phyloP scores from a whole-genome alignment of 2,329 filamentous ascomycete genomes.

The Cryphonectria radicalis region DNA sequence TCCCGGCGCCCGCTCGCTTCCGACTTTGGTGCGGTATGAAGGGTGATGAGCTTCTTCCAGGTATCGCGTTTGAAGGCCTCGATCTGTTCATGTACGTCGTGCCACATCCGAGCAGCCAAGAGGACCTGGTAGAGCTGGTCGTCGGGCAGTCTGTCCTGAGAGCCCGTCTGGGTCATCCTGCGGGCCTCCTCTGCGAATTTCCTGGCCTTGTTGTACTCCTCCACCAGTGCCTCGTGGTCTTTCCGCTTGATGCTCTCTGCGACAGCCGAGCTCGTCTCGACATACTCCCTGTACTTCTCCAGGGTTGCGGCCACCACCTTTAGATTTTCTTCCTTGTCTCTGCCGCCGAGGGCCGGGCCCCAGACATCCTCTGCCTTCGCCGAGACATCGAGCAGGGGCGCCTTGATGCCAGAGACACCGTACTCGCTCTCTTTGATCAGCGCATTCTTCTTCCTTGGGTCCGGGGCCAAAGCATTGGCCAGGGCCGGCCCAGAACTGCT shows the following conservation, averaged over 20 bases:
- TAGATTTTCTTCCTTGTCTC: slow-evolving; percentile 87
- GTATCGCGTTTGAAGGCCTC: slow-evolving; percentile 85
- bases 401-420: slow-evolving; percentile 85
- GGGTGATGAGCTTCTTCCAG: slow-evolving; percentile 78
- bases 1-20: slow-evolving; percentile 67
- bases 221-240: slow-evolving; percentile 86
- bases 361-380: slow-evolving; percentile 97
- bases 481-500: slow-evolving; percentile 47
- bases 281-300: slow-evolving; percentile 78
- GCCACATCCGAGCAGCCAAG: slow-evolving; percentile 91
- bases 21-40: slow-evolving; percentile 61
- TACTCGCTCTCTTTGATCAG: slow-evolving; percentile 92
- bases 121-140: slow-evolving; percentile 84
- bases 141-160: slow-evolving; percentile 66
- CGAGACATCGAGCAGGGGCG: slow-evolving; percentile 83
- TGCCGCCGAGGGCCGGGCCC: slow-evolving; percentile 89
- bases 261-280: slow-evolving; percentile 78
- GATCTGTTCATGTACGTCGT: slow-evolving; percentile 87
- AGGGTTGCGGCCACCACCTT: slow-evolving; percentile 77
- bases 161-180: slow-evolving; percentile 63
- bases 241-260: slow-evolving; percentile 86
- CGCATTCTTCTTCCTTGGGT: slow-evolving; percentile 81
- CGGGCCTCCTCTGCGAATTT: slow-evolving; percentile 80
- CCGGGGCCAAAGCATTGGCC: slow-evolving; percentile 47
- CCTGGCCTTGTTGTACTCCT: slow-evolving; percentile 84